These are phyloP conservation scores for Globisporangium megalacanthum DNA, from an alignment of 352 stramenopile genomes.

Conservation along the genomic window DNA sequence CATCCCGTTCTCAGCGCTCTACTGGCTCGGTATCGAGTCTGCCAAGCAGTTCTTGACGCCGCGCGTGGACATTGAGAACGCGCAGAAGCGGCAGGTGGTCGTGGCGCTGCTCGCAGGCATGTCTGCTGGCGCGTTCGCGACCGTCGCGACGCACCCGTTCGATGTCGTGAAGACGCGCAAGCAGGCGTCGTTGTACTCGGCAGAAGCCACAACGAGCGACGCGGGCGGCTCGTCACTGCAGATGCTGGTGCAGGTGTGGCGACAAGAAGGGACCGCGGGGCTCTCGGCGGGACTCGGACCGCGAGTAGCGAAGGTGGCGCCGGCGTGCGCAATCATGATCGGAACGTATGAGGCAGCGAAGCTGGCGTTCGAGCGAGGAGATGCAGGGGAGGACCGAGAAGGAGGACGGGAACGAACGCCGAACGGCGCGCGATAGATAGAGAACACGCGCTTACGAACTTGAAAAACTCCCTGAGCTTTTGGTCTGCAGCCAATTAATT, in stretches of 20 bases:
- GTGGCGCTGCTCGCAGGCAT: constrained; percentile 85
- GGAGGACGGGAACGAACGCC: background rate
- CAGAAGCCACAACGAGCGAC: constrained; percentile 9
- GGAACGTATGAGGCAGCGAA: constrained; percentile 68
- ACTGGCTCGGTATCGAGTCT: constrained; percentile 90
- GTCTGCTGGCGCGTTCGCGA: constrained; percentile 77
- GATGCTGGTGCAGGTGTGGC: constrained; percentile 49
- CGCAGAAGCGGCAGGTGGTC: constrained; percentile 25
- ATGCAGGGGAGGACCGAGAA: constrained; percentile 4
- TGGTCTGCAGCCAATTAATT: background rate
- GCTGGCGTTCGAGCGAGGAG: constrained; percentile 33
- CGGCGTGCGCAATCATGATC: constrained; percentile 80
- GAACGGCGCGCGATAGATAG: constrained; percentile 4
- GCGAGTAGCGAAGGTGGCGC: constrained; percentile 64
- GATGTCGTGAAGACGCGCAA: constrained; percentile 94
- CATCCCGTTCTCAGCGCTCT: constrained; percentile 94
- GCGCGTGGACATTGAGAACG: constrained; percentile 21
- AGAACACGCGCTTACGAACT: background rate
- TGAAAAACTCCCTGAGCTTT: background rate
- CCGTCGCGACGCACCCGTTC: constrained; percentile 90
- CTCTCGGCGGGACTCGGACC: constrained; percentile 45
- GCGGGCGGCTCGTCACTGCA: constrained; percentile 20
- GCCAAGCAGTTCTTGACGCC: constrained; percentile 48
- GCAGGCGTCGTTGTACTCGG: constrained; percentile 54
- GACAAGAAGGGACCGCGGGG: constrained; percentile 30